Percentiles rank a stretch among this genome's conserved stretches.
Conservation (phyloP, 331 rosid species). For the Prunus yedoensis region DNA sequence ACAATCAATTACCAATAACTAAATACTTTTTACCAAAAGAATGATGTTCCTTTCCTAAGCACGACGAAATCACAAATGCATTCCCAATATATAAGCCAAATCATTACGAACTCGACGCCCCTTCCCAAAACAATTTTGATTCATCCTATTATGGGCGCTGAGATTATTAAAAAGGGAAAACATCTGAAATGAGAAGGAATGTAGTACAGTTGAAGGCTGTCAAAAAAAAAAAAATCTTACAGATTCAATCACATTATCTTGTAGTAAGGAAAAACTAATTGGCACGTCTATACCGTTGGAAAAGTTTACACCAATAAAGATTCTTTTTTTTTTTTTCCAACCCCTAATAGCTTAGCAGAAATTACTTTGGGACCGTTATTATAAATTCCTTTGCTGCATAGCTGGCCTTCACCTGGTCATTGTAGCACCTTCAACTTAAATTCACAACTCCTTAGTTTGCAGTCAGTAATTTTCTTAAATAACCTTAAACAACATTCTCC, state of each 20-base stretch:
- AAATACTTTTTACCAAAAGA: not conserved
- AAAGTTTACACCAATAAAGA: not conserved
- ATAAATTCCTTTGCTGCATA: not conserved
- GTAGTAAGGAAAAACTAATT: not conserved
- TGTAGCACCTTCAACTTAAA: conserved; percentile 1
- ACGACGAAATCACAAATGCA: not conserved
- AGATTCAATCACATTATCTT: not conserved
- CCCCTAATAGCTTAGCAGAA: not conserved
- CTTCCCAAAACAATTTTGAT: not conserved
- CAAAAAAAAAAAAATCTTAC: not conserved
- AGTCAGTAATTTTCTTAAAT: not conserved
- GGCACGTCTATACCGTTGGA: not conserved
- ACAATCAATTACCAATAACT: conserved; percentile 2
- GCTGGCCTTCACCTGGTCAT: not conserved
- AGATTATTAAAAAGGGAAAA: not conserved
- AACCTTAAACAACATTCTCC: not conserved
- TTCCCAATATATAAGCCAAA: conserved; percentile 2
- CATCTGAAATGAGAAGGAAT: not conserved
- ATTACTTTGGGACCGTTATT: not conserved
- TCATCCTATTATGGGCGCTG: not conserved
- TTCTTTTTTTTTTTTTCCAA: not conserved
- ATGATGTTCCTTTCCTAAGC: not conserved
- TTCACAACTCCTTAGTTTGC: not conserved
- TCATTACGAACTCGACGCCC: not conserved
- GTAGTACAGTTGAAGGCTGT: not conserved